Percentiles rank a stretch among this genome's conserved stretches.
These are phyloP conservation scores for Lobosporangium transversale DNA, from an alignment of 192 early-diverging fungal species.

Conservation along the genomic window DNA sequence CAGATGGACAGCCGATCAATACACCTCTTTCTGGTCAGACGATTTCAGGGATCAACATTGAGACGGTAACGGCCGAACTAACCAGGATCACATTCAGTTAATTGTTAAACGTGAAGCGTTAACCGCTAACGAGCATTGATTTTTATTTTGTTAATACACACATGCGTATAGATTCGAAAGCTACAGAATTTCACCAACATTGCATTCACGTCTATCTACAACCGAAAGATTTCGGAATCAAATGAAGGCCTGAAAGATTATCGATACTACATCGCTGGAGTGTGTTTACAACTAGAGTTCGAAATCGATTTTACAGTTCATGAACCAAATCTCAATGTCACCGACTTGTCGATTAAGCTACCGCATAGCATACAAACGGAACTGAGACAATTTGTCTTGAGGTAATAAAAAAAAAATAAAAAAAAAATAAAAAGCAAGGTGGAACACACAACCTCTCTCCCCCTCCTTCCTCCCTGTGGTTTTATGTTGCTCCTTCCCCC, in stretches of 20 bases:
- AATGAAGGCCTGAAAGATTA: neutral
- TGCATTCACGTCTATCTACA: conserved; percentile 28
- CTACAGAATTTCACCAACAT: conserved; percentile 39
- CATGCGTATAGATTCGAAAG: conserved; percentile 10
- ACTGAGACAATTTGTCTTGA: conserved; percentile 11
- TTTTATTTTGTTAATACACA: neutral
- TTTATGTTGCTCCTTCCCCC: no score
- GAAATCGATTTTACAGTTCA: conserved; percentile 27
- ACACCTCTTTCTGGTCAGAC: conserved; percentile 11
- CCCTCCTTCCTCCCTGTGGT: no score
- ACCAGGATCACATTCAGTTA: no score
- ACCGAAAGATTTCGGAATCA: conserved; percentile 6
- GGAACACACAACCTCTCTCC: no score
- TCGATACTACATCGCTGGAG: conserved; percentile 24
- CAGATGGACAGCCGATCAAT: neutral
- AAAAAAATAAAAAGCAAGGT: no score
- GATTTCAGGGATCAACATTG: neutral
- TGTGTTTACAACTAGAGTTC: conserved; percentile 31
- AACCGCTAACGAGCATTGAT: neutral
- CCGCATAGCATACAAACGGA: conserved; percentile 15
- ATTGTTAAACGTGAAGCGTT: neutral
- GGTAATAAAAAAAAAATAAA: neutral
- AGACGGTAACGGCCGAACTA: conserved; percentile 11
- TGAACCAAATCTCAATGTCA: conserved; percentile 24
- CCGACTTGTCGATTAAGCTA: conserved; percentile 6